phyloP scores from a whole-genome alignment of 768 basidiomycete species.

The Pleurotus platypus region DNA sequence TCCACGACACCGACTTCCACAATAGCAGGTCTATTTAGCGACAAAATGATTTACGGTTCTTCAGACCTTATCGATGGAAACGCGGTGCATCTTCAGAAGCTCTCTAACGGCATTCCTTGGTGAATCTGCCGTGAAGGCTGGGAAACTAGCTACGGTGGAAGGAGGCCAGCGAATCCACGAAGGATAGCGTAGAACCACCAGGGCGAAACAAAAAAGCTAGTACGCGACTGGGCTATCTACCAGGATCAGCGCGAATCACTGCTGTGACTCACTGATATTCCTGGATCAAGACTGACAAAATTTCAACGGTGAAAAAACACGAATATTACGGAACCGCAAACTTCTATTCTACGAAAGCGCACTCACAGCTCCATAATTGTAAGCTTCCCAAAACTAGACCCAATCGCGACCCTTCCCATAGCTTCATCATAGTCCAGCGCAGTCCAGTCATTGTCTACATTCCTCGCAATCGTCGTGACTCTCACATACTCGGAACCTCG shows the following conservation, averaged over 20 bases:
- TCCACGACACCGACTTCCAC: too few species aligned
- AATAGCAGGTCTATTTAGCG: too few species aligned
- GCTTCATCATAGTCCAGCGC: conserved; percentile 62
- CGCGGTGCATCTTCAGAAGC: background rate
- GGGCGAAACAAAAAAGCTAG: conserved; percentile 10
- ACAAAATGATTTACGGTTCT: background rate
- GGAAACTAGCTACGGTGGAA: background rate
- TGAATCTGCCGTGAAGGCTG: background rate
- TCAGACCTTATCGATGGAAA: background rate
- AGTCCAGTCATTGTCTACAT: conserved; percentile 43
- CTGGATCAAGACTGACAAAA: too few species aligned
- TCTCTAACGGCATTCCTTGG: background rate
- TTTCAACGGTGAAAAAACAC: too few species aligned
- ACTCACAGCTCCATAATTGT: conserved; percentile 33
- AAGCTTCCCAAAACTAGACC: conserved; percentile 44
- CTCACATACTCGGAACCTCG: conserved; percentile 5
- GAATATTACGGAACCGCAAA: conserved; percentile 6
- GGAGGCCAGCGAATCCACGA: background rate
- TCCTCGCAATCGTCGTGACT: conserved; percentile 18
- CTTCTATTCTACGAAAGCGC: background rate
- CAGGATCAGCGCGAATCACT: too few species aligned
- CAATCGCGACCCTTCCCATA: conserved; percentile 48
- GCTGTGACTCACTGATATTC: too few species aligned
- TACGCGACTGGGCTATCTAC: too few species aligned
- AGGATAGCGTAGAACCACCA: background rate